These are phyloP conservation scores for Crepidotus variabilis DNA, from an alignment of 768 basidiomycete species.

Conservation along the genomic window DNA sequence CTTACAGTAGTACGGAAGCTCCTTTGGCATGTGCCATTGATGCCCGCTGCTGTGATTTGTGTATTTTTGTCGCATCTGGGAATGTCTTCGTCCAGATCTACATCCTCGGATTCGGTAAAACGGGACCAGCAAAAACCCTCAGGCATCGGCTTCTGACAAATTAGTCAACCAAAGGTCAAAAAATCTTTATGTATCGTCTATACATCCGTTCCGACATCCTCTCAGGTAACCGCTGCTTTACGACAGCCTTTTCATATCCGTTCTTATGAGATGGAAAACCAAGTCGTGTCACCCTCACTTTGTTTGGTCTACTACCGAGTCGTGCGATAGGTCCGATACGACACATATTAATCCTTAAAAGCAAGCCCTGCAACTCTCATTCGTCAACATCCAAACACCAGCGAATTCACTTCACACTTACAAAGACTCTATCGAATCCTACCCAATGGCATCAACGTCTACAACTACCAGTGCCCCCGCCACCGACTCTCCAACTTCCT, in stretches of 20 bases:
- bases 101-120: background rate
- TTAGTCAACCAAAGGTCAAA: background rate
- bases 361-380: background rate
- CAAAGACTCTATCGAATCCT: background rate
- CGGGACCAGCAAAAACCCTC: background rate
- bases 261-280: conserved; percentile 1
- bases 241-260: conserved; percentile 6
- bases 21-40: background rate
- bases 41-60: background rate
- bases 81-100: conserved; percentile 3
- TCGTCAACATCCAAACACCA: background rate
- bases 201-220: conserved; percentile 1
- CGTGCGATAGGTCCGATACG: conserved; percentile 1
- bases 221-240: background rate
- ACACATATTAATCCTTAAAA: background rate
- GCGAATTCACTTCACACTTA: background rate
- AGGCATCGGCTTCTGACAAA: conserved; percentile 4
- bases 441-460: background rate
- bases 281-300: background rate
- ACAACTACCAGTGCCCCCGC: background rate
- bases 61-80: background rate
- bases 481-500: background rate
- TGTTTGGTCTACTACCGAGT: background rate
- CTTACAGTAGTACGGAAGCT: background rate
- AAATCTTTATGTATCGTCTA: background rate